Base-by-base conservation (phyloP, 2,329 filamentous ascomycete genomes). In the Immersiporthe knoxdaviesiana region DNA sequence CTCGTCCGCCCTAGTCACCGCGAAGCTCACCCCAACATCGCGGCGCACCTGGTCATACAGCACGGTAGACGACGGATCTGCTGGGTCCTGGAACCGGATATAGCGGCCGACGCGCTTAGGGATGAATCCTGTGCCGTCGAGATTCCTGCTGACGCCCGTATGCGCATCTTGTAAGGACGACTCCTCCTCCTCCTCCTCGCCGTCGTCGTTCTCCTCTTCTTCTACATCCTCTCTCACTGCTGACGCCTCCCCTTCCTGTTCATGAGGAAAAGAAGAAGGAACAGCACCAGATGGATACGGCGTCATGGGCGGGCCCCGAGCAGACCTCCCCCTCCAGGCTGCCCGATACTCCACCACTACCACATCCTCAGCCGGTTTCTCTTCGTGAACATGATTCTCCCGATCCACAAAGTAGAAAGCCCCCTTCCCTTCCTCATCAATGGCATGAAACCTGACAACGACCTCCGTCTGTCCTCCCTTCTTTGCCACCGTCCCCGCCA, bases 81-180 rank as follows among this genome's bases (percentile, higher is more conserved):
- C 14, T 1, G 54, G 54, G 50, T 54, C 50, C 16, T n/a, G 54
- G 27, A 58, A 58, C 30, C 54, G 27, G 30, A 58, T 10, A 30
- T 18, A 10, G 54, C 18, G 24, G 27, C 30, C 54, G 14, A 27
- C 12, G 54, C 54, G 54, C 30, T 16, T 54, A n/a, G 50, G 50
- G 50, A 54, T 27, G 50, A 54, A 54, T 3, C 50, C 50, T 27
- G 50, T 54, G n/a, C 50, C 50, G n/a, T 54, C 50, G n/a, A 54
- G 24, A 10, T 54, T 54, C 11, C 50, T 54, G 50, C n/a, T 54
- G 50, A 54, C 50, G n/a, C 50, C 50, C n/a, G 50, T 54, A n/a
- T 54, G 50, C 18, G 50, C 50, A 54, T 54, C 50, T 54, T 54
- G n/a, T 16, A 54, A 27, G 41, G 16, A n/a, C n/a, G n/a, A n/a